Evolutionary conservation across 768 basidiomycete species (phyloP).

Genomic region (Boletus reticuloceps): DNA sequence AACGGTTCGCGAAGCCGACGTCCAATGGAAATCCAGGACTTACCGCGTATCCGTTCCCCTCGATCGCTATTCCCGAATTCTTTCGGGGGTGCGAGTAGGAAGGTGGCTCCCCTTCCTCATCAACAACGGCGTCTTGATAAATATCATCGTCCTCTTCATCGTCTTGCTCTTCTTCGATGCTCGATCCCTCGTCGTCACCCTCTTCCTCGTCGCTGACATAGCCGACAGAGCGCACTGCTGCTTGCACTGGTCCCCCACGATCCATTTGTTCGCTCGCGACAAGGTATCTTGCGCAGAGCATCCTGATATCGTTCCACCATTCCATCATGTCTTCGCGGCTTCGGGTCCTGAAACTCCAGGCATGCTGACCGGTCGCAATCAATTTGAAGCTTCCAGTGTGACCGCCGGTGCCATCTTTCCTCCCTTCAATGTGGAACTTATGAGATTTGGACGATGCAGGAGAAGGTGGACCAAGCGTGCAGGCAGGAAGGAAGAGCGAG

Average conservation of each 20-base stretch:
- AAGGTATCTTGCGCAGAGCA: constrained; percentile 91
- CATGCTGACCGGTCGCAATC: constrained; percentile 47
- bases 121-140: constrained; percentile 36
- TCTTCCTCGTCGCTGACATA: constrained; percentile 75
- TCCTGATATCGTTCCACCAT: constrained; percentile 98
- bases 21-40: constrained; percentile 26
- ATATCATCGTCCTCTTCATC: constrained; percentile 53
- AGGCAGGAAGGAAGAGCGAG: constrained; percentile 88
- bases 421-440: constrained; percentile 97
- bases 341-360: constrained; percentile 88
- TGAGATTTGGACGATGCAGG: constrained; percentile 64
- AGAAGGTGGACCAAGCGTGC: constrained; percentile 92
- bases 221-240: constrained; percentile 86
- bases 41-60: constrained; percentile 61
- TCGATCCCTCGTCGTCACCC: constrained; percentile 58
- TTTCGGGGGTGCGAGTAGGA: constrained; percentile 54
- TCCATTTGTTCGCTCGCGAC: constrained; percentile 94
- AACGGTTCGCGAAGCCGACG: not conserved
- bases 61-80: constrained; percentile 39
- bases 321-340: constrained; percentile 99
- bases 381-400: constrained; percentile 54
- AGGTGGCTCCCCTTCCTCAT: constrained; percentile 53
- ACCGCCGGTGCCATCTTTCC: constrained; percentile 72
- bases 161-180: constrained; percentile 40
- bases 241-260: constrained; percentile 86